A percentile compares a stretch with the other conserved stretches of the same genome.
These are phyloP conservation scores for Coffea humblotiana DNA, from an alignment of 305 asterid genomes.

Conservation along the genomic window DNA sequence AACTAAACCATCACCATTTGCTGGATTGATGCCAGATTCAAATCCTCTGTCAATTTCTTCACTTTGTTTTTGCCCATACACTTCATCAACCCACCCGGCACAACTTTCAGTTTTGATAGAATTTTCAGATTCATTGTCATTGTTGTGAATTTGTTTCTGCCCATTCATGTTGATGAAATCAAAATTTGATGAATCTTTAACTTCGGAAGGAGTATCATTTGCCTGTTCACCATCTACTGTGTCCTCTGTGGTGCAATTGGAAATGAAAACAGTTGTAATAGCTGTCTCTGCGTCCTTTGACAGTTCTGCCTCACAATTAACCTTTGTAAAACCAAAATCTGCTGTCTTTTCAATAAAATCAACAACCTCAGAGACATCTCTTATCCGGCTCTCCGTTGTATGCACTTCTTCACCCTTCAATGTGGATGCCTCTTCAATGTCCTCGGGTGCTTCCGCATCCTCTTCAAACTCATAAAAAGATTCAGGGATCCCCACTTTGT, in stretches of 20 bases:
- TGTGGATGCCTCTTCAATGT: constrained; percentile 25
- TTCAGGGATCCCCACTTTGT: constrained; percentile 30
- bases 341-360: constrained; percentile 32
- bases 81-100: constrained; percentile 31
- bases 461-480: constrained; percentile 28
- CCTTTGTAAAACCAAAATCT: constrained; percentile 3
- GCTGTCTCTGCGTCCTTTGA: not conserved
- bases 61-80: constrained; percentile 29
- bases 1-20: constrained; percentile 30
- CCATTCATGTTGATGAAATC: constrained; percentile 31
- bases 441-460: constrained; percentile 27
- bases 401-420: constrained; percentile 32
- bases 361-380: constrained; percentile 33
- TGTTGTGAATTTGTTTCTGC: constrained; percentile 39
- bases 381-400: constrained; percentile 33
- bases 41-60: constrained; percentile 47
- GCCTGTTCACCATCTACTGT: not conserved
- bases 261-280: too few species aligned
- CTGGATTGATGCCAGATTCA: constrained; percentile 34
- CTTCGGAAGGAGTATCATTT: not conserved
- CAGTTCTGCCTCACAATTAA: constrained; percentile 3
- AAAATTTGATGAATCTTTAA: constrained; percentile 22
- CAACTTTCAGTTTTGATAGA: constrained; percentile 30
- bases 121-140: constrained; percentile 41
- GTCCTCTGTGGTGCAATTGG: not conserved